Evolutionary conservation across 148 eudicot genomes (phyloP).

Genomic region (Mesembryanthemum crystallinum): DNA sequence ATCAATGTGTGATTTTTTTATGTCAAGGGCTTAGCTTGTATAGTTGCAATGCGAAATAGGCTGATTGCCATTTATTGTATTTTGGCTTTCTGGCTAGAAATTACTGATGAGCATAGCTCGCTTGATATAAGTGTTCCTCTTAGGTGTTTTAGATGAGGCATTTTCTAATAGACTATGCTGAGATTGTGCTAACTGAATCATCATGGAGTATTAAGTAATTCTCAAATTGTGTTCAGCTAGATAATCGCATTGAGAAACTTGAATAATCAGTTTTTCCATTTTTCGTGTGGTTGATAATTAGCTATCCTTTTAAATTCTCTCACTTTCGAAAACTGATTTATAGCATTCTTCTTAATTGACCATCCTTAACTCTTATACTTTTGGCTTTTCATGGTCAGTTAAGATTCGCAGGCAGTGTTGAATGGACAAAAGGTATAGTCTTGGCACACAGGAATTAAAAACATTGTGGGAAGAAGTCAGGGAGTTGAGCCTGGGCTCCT

Average conservation of each 20-base stretch:
- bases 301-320: not conserved
- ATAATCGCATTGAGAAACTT: not conserved
- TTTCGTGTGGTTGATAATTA: not conserved
- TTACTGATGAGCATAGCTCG: conserved; percentile 1
- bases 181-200: not conserved
- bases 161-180: not conserved
- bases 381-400: not conserved
- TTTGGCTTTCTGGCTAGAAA: not conserved
- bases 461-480: conserved; percentile 78
- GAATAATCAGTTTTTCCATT: not conserved
- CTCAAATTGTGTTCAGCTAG: not conserved
- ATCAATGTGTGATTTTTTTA: not conserved
- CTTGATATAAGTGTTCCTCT: not conserved
- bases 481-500: conserved; percentile 65
- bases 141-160: not conserved
- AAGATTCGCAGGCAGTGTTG: not conserved
- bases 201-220: not conserved
- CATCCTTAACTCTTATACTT: not conserved
- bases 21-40: not conserved
- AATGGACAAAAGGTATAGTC: conserved; percentile 22
- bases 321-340: not conserved
- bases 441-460: conserved; percentile 31
- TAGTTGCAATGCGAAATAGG: not conserved
- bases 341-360: not conserved
- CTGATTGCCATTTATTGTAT: not conserved